A percentile compares a stretch with the other conserved stretches of the same genome.
phyloP scores from a whole-genome alignment of 2,329 filamentous ascomycete species.

The Fusarium longipes region DNA sequence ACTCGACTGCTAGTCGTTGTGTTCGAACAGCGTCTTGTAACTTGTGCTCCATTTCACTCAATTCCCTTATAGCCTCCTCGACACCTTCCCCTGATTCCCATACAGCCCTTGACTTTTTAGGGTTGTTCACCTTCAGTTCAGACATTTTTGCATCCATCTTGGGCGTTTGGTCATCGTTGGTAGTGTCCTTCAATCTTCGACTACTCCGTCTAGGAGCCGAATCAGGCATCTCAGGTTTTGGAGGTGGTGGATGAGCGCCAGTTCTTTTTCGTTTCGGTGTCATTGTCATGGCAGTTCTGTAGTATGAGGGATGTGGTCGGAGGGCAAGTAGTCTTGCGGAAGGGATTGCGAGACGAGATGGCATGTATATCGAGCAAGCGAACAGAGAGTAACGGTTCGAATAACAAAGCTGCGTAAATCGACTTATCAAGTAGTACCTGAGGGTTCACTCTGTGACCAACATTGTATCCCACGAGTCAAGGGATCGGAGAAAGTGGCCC shows the following conservation, averaged over 20 bases:
- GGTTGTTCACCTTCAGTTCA: neutral
- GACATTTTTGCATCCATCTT: constrained; percentile 15
- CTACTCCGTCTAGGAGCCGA: constrained; percentile 43
- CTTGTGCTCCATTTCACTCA: constrained; percentile 62
- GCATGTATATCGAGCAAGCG: neutral
- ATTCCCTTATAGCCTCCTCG: constrained; percentile 56
- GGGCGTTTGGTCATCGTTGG: neutral
- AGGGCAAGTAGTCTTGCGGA: constrained; percentile 11
- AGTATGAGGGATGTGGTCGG: constrained; percentile 3
- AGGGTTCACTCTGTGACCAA: neutral
- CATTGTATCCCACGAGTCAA: constrained; percentile 15
- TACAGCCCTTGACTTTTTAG: constrained; percentile 6
- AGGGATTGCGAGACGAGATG: neutral
- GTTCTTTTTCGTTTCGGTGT: constrained; percentile 54
- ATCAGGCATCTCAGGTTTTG: constrained; percentile 35
- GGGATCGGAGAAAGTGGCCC: constrained; percentile 38
- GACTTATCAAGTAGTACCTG: neutral
- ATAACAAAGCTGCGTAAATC: neutral
- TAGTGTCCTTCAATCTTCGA: constrained; percentile 37
- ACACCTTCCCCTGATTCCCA: constrained; percentile 45
- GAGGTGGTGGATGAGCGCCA: constrained; percentile 37
- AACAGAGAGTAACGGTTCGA: neutral
- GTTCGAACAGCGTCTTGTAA: constrained; percentile 57
- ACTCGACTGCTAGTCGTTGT: constrained; percentile 61
- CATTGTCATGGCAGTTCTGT: constrained; percentile 47